These are phyloP conservation scores for Phytophthora kernoviae DNA, from an alignment of 352 stramenopile genomes.

Conservation along the genomic window DNA sequence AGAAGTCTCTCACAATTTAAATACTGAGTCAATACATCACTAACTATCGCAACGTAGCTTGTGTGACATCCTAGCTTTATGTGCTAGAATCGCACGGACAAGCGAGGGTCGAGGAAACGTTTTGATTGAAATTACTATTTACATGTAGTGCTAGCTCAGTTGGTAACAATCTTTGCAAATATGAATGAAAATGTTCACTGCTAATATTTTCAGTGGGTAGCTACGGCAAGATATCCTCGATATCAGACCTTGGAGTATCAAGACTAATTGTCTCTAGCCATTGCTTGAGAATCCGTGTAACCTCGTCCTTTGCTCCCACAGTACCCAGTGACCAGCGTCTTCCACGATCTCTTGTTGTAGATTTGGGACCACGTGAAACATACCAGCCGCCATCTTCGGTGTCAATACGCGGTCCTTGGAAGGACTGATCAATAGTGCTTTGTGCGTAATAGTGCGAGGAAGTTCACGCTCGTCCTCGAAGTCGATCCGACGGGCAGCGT, in stretches of 20 bases:
- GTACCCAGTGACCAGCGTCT: constrained; percentile 62
- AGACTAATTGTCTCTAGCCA: constrained; percentile 39
- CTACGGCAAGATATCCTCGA: neutral
- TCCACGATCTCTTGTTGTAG: constrained; percentile 52
- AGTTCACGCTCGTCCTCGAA: constrained; percentile 49
- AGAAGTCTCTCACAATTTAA: constrained; percentile 71
- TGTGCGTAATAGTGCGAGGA: constrained; percentile 39
- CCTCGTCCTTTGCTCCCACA: constrained; percentile 57
- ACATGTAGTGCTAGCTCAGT: too few species aligned
- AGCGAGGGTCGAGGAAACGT: neutral
- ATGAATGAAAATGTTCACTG: too few species aligned
- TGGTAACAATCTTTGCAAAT: too few species aligned
- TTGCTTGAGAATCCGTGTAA: constrained; percentile 40
- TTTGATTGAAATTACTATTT: neutral
- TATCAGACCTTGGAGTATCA: neutral
- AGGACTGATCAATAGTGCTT: constrained; percentile 64
- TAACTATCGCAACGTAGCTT: too few species aligned
- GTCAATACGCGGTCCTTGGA: constrained; percentile 55
- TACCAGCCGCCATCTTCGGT: constrained; percentile 59
- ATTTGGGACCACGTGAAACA: constrained; percentile 50
- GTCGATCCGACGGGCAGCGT: constrained; percentile 56
- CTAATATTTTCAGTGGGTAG: neutral
- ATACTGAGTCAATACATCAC: too few species aligned
- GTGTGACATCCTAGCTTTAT: too few species aligned
- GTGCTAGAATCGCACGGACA: too few species aligned